Evolutionary conservation across 1,139 yeast genomes (phyloP), one percentile per base, ranked within the genome.

Genomic region (Candida tropicalis): DNA sequence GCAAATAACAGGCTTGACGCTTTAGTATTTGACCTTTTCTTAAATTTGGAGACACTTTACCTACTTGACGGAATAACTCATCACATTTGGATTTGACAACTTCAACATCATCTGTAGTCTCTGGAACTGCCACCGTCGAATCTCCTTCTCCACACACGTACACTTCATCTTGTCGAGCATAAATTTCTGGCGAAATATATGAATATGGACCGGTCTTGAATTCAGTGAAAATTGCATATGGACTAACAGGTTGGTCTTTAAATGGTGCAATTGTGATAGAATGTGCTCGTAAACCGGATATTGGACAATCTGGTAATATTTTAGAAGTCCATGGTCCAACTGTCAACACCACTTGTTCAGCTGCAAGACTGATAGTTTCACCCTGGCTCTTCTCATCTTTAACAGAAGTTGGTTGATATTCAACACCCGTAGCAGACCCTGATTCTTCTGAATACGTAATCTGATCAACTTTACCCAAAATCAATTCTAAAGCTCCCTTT

Each of bases 61-160:
- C 84, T 12, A 91, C 98, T 58, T 85, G 87, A 52, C 77, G 76
- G 63, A 87, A 91, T 46, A 93, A 71, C 53, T 87, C 91, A 56
- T 90, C 96, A 70, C 98, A 93, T 61, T 88, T 87, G 39, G 85
- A 87, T 44, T 84, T 79, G 35, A 88, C 90, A 26, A 91, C 95
- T 61, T 86, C 90, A 23, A 93, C 97, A 53, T 90, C 96, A 59
- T 89, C 97, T 0, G 97, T 87, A 0, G 96, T 86, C 57, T 89
- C 97, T 1, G 99, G 99, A 31, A 93, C 81, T 44, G 88, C 91
- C 24, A 87, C 96, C 6, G 86, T 76, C 1, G 93, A 84, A 59
- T 91, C 97, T 35, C 97, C 97, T 65, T 93, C 99, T 39, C 99
- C 99, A 67, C 99, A 93, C 1, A 93, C 95, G 57, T 91, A 93